These are phyloP conservation scores for Exophiala dermatitidis DNA, from an alignment of 2,329 filamentous ascomycete genomes.

Conservation along the genomic window DNA sequence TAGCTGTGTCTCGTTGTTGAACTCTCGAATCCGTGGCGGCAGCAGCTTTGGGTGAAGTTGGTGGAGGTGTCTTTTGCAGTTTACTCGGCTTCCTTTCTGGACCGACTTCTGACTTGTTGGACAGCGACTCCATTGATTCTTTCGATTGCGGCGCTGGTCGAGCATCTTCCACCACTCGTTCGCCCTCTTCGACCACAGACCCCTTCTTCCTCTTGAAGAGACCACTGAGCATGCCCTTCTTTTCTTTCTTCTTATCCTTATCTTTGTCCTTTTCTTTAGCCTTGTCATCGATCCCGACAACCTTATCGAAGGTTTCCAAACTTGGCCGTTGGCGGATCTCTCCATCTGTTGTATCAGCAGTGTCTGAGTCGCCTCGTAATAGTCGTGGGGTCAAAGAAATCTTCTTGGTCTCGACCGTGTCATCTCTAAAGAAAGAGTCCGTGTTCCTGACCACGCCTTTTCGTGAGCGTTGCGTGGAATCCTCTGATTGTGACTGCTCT, in stretches of 20 bases:
- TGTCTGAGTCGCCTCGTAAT: constrained; percentile 73
- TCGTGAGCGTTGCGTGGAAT: constrained; percentile 57
- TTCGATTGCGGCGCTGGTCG: constrained; percentile 41
- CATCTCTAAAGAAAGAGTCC: constrained; percentile 96
- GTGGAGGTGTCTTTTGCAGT: constrained; percentile 59
- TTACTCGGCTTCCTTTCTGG: constrained; percentile 58
- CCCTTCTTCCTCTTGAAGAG: constrained; percentile 58
- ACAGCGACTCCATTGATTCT: constrained; percentile 38
- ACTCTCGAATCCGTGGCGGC: constrained; percentile 27
- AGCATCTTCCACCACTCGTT: constrained; percentile 57
- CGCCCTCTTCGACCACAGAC: constrained; percentile 41
- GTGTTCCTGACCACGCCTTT: constrained; percentile 86
- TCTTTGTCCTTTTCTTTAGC: constrained; percentile 63
- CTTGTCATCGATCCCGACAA: constrained; percentile 50
- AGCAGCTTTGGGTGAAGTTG: constrained; percentile 29
- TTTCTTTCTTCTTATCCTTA: constrained; percentile 67
- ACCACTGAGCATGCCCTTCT: constrained; percentile 67
- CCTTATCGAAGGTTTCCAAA: constrained; percentile 69
- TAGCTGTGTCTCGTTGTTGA: constrained; percentile 34
- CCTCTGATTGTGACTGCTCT: constrained; percentile 42
- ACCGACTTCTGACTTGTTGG: constrained; percentile 30
- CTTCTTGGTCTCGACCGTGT: constrained; percentile 90
- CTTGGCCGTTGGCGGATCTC: constrained; percentile 53
- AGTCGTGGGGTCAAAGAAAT: constrained; percentile 93
- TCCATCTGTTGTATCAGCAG: constrained; percentile 84